A percentile compares a stretch with the other conserved stretches of the same genome.
These are phyloP conservation scores for Clonostachys rosea DNA, from an alignment of 2,329 filamentous ascomycete species.

Conservation along the genomic window DNA sequence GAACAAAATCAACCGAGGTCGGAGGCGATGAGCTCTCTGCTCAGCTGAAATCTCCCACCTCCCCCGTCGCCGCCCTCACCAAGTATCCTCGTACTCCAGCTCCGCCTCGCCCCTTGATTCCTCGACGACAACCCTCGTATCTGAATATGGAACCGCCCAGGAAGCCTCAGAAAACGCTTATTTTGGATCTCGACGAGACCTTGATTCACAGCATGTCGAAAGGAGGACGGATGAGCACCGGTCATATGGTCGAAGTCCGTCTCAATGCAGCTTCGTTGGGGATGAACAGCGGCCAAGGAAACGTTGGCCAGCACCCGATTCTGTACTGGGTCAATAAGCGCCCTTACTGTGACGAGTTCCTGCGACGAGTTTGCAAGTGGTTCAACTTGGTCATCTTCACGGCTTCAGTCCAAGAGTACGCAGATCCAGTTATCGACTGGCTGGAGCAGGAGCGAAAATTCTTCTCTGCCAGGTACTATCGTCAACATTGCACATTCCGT, in stretches of 20 bases:
- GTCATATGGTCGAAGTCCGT: conserved; percentile 98
- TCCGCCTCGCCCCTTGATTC: conserved; percentile 85
- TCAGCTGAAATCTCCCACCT: conserved; percentile 90
- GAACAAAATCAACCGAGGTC: conserved; percentile 32
- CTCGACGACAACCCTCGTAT: conserved; percentile 85
- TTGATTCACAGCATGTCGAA: conserved; percentile 98
- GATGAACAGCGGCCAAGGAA: conserved; percentile 43
- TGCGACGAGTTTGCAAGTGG: conserved; percentile 92
- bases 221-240: conserved; percentile 89
- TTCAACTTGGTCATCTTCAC: conserved; percentile 97
- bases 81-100: conserved; percentile 88
- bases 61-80: conserved; percentile 71
- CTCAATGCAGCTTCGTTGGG: conserved; percentile 69
- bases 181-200: conserved; percentile 94
- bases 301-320: conserved; percentile 81
- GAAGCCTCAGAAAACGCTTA: conserved; percentile 82
- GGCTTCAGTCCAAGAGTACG: conserved; percentile 96
- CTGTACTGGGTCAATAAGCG: conserved; percentile 98
- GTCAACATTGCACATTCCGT: conserved; percentile 93
- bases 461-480: conserved; percentile 89
- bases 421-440: conserved; percentile 98
- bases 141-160: conserved; percentile 53
- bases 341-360: conserved; percentile 92
- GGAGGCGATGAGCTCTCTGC: conserved; percentile 56
- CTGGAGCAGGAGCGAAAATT: conserved; percentile 95